Evolutionary conservation across 306 rosid genomes (phyloP).

Genomic region (Cucumis hystrix): DNA sequence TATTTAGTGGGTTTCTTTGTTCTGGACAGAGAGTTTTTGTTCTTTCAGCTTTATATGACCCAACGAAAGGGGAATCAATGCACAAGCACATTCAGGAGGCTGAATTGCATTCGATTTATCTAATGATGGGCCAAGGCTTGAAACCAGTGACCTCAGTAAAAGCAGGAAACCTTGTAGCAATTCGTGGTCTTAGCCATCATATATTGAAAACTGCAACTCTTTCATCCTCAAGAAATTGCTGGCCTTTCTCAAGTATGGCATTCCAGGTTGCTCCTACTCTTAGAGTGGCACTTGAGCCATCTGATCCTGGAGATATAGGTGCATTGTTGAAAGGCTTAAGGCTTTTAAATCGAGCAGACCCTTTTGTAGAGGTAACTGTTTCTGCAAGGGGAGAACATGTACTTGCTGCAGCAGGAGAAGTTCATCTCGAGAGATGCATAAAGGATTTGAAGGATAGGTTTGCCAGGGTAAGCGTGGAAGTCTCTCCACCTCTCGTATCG

Average conservation of each 20-base stretch:
- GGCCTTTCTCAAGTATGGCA: conserved; percentile 90
- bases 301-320: conserved; percentile 70
- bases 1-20: conserved; percentile 67
- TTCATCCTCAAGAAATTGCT: conserved; percentile 62
- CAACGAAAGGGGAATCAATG: conserved; percentile 57
- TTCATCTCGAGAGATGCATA: conserved; percentile 85
- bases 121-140: conserved; percentile 96
- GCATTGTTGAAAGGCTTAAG: conserved; percentile 58
- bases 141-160: conserved; percentile 48
- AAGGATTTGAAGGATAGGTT: conserved; percentile 86
- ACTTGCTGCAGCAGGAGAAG: conserved; percentile 86
- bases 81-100: conserved; percentile 79
- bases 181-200: conserved; percentile 80
- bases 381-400: conserved; percentile 79
- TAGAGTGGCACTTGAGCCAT: conserved; percentile 82
- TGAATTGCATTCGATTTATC: conserved; percentile 51
- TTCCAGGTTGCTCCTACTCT: conserved; percentile 75
- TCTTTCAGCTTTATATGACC: conserved; percentile 85
- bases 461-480: conserved; percentile 67
- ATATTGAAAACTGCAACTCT: conserved; percentile 87
- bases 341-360: conserved; percentile 85
- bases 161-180: conserved; percentile 85
- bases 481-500: conserved; percentile 76
- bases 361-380: conserved; percentile 77
- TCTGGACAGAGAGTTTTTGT: conserved; percentile 64